Evolutionary conservation across 148 eudicot genomes (phyloP), one percentile per base, ranked within the genome.

Genomic region (Rhododendron ovatum): DNA sequence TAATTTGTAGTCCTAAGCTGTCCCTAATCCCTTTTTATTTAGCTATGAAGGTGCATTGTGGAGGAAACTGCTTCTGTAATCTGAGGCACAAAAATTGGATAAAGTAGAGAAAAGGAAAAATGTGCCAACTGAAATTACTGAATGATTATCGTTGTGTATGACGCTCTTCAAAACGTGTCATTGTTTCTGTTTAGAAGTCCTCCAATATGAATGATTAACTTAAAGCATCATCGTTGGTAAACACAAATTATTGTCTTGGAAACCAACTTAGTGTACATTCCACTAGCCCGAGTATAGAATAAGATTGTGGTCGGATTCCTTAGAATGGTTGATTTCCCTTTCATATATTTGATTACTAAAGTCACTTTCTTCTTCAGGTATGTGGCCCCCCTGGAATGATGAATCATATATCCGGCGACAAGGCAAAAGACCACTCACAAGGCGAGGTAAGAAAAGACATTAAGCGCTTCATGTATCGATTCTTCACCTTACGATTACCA

Each of bases 351-450:
- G 12, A 28, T 5, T 50, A 28, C 24, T 50, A 33, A 81, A 53
- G 20, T 81, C 69, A 35, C 26, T 18, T 57, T 55, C 24, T 61
- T 82, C 30, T 59, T 82, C 35, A 82, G 84, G 94, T 94, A 39
- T 96, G 98, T 69, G 98, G 98, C 26, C 98, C 98, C 48, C 98
- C 96, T 84, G 98, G 98, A 86, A 91, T 96, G 98, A 93, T 96
- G 96, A 79, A 91, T 15, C 96, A 93, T 86, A 81, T 96, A 75
- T 94, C 96, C 24, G 98, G 98, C 61, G 93, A 87, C 85, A 96
- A 94, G 92, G 93, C 93, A 17, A 92, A 93, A 83, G 94, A 92
- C 86, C 63, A 86, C 55, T 87, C 94, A 48, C 98, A 94, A 86
- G 98, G 98, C 88, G 98, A 94, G 95, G 98, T 96, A 90, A 15